Conservation (phyloP, 768 basidiomycete species). For the Pleurotus djamor region DNA sequence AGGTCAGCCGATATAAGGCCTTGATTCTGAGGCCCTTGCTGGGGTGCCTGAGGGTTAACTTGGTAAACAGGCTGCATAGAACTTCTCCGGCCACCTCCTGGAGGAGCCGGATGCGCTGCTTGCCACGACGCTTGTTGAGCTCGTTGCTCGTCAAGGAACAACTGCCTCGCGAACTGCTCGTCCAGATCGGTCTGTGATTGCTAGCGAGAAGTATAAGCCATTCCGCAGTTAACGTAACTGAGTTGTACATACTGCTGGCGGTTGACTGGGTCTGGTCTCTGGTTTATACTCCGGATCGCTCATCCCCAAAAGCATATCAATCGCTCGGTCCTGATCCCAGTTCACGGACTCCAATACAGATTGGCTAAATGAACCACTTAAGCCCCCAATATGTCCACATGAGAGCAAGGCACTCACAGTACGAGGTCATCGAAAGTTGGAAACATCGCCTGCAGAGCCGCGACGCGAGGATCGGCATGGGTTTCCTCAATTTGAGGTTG, state of each 20-base stretch:
- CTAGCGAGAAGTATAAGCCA: background rate
- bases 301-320: slow-evolving; percentile 81
- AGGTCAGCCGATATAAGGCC: slow-evolving; percentile 64
- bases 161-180: slow-evolving; percentile 73
- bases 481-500: slow-evolving; percentile 14
- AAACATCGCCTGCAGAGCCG: slow-evolving; percentile 65
- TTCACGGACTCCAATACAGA: slow-evolving; percentile 72
- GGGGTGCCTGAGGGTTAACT: slow-evolving; percentile 11
- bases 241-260: background rate
- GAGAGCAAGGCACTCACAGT: slow-evolving; percentile 40
- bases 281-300: slow-evolving; percentile 72
- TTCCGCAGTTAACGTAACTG: background rate
- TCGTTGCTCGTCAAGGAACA: slow-evolving; percentile 63
- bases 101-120: slow-evolving; percentile 17
- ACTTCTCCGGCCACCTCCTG: slow-evolving; percentile 15
- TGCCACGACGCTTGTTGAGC: slow-evolving; percentile 34
- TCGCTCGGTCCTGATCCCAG: slow-evolving; percentile 72
- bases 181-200: slow-evolving; percentile 71
- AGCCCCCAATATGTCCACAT: background rate
- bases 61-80: slow-evolving; percentile 11
- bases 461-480: slow-evolving; percentile 44
- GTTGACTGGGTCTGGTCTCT: background rate
- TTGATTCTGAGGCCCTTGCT: slow-evolving; percentile 19
- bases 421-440: slow-evolving; percentile 78
- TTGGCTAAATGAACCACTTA: slow-evolving; percentile 32